Evolutionary conservation across 305 asterid genomes (phyloP).

Genomic region (Fraxinus sp.): DNA sequence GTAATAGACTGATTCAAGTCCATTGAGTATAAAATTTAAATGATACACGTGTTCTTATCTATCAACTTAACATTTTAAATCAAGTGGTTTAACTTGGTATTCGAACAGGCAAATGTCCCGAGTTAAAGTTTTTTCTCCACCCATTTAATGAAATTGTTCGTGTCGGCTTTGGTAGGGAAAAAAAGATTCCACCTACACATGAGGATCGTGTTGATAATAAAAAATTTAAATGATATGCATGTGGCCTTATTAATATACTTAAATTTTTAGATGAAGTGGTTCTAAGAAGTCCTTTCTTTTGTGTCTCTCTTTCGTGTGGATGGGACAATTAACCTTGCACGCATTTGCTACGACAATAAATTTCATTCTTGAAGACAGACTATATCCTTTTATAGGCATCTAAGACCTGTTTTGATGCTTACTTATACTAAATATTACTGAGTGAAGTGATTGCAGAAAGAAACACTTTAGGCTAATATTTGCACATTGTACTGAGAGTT

Average conservation of each 20-base stretch:
- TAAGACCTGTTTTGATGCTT: slow-evolving; percentile 11
- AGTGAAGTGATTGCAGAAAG: neutral
- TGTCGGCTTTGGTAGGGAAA: neutral
- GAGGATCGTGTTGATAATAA: neutral
- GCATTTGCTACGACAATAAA: neutral
- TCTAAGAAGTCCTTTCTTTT: neutral
- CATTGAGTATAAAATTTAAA: neutral
- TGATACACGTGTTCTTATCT: neutral
- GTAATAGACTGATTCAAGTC: neutral
- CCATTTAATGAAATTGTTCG: neutral
- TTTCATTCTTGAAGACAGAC: slow-evolving; percentile 7
- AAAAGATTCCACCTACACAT: neutral
- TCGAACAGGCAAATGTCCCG: neutral
- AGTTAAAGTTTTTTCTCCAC: neutral
- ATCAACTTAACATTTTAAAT: neutral
- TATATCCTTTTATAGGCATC: slow-evolving; percentile 7
- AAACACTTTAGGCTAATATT: slow-evolving; percentile 2
- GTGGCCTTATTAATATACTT: neutral
- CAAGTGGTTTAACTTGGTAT: neutral
- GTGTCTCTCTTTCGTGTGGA: neutral
- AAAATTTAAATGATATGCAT: neutral
- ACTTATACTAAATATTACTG: neutral
- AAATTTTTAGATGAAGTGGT: neutral
- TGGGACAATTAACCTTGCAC: neutral
- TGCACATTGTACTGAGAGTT: neutral